These are phyloP conservation scores for Pisolithus tinctorius DNA, from an alignment of 768 basidiomycete genomes.

Conservation along the genomic window DNA sequence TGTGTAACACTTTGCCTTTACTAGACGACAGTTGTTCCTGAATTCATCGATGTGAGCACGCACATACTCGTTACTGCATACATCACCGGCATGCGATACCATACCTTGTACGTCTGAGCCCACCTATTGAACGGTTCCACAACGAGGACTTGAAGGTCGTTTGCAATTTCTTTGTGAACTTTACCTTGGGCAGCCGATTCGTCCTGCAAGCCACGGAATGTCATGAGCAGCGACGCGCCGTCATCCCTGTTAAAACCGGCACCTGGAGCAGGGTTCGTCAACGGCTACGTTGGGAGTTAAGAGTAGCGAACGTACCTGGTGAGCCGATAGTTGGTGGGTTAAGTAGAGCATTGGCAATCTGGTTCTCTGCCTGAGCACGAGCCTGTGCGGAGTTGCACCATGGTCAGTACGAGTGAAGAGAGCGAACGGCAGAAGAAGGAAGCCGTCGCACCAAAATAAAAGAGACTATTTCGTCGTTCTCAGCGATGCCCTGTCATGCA, in stretches of 20 bases:
- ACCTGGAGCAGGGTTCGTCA: conserved; percentile 28
- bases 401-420: background rate
- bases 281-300: background rate
- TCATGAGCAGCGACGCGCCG: conserved; percentile 73
- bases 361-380: conserved; percentile 62
- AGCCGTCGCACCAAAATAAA: conserved; percentile 71
- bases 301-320: conserved; percentile 32
- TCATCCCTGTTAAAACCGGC: conserved; percentile 74
- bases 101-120: conserved; percentile 68
- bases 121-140: conserved; percentile 77
- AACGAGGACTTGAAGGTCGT: conserved; percentile 69
- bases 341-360: conserved; percentile 53
- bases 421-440: background rate
- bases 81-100: background rate
- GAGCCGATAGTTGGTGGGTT: conserved; percentile 43
- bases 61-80: background rate
- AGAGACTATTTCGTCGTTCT: conserved; percentile 76
- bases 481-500: conserved; percentile 57
- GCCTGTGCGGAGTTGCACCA: conserved; percentile 40
- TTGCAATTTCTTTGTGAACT: conserved; percentile 62
- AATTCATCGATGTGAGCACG: background rate
- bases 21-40: conserved; percentile 60
- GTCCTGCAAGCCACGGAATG: conserved; percentile 73
- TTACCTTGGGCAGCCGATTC: conserved; percentile 71
- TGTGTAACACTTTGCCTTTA: conserved; percentile 51